A percentile compares a stretch with the other conserved stretches of the same genome.
These are phyloP conservation scores for Tricholoma matsutake DNA, from an alignment of 768 basidiomycete genomes.

Conservation along the genomic window DNA sequence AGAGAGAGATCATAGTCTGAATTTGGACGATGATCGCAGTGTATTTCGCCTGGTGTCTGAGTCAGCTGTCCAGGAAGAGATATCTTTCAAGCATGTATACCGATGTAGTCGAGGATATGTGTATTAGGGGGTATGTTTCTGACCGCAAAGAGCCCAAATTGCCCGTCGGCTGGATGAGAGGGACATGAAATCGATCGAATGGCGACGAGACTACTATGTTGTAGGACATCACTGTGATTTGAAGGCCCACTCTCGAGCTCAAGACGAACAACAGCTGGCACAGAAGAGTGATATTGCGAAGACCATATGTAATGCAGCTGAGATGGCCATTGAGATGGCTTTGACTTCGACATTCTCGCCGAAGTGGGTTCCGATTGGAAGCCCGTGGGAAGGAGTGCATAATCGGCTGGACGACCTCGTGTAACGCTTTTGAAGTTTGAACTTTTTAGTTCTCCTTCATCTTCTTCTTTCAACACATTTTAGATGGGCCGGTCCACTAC, in stretches of 20 bases:
- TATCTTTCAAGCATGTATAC: conserved; percentile 18
- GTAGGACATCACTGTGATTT: neutral
- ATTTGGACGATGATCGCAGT: conserved; percentile 65
- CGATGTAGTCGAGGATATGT: conserved; percentile 75
- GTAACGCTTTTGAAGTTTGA: neutral
- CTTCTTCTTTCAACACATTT: conserved; percentile 13
- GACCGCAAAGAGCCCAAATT: conserved; percentile 76
- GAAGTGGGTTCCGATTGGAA: neutral
- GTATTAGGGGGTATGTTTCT: conserved; percentile 65
- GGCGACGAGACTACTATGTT: conserved; percentile 34
- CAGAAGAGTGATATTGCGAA: conserved; percentile 55
- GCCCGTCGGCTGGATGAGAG: conserved; percentile 75
- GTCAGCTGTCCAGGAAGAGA: conserved; percentile 6
- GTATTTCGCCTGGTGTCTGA: conserved; percentile 60
- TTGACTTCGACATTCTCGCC: neutral
- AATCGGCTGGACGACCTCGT: neutral
- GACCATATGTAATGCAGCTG: conserved; percentile 51
- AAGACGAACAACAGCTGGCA: conserved; percentile 39
- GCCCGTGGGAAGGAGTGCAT: conserved; percentile 21
- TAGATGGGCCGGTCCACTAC: conserved; percentile 69
- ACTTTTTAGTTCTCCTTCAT: conserved; percentile 6
- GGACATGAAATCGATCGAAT: conserved; percentile 55
- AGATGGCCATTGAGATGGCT: conserved; percentile 36
- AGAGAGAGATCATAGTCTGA: conserved; percentile 91
- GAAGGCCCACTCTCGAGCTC: conserved; percentile 32